phyloP scores from a whole-genome alignment of 352 stramenopile species.

The Saprolegnia parasitica region DNA sequence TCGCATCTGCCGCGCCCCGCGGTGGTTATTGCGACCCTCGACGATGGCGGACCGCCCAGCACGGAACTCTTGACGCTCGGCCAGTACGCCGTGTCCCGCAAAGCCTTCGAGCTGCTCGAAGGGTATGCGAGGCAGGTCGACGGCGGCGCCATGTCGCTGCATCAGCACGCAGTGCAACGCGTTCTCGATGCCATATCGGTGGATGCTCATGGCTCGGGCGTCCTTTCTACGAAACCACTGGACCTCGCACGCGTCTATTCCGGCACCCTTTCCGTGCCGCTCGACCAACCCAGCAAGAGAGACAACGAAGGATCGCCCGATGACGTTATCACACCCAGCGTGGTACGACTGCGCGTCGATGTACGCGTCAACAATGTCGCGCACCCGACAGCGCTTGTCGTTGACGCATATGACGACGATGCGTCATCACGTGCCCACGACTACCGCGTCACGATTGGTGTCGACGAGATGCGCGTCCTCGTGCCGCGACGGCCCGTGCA shows the following conservation, averaged over 20 bases:
- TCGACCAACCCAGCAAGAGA: background rate
- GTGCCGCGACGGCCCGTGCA: background rate
- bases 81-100: background rate
- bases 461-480: background rate
- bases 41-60: no score
- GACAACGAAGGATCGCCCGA: no score
- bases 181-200: background rate
- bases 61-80: background rate
- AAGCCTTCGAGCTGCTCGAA: background rate
- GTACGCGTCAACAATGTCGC: constrained; percentile 1
- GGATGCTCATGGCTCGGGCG: no score
- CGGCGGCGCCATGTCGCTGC: background rate
- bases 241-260: background rate
- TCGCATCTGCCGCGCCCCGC: constrained; percentile 1
- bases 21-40: background rate
- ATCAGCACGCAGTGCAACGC: background rate
- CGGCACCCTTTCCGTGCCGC: background rate
- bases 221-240: background rate
- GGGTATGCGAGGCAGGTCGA: background rate
- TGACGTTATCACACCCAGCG: background rate
- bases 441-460: background rate
- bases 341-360: background rate
- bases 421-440: background rate
- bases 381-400: constrained; percentile 9
- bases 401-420: constrained; percentile 1